Base-by-base conservation (phyloP, 176 grass and related monocot genomes). In the Guadua angustifolia region DNA sequence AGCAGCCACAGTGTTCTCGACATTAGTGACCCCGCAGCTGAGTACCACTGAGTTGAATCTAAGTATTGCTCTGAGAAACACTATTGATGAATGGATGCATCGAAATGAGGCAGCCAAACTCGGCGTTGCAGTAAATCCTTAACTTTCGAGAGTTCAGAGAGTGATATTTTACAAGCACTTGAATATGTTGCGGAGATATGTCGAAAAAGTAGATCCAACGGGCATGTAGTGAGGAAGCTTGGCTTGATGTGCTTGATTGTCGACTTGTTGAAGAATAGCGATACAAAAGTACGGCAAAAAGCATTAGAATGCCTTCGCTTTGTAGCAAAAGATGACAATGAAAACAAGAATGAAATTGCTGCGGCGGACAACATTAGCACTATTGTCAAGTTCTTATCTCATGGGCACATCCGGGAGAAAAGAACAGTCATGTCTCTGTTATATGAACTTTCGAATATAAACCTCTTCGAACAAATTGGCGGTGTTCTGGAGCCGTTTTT, bases 371-470 rank as follows among this genome's bases (percentile, higher is more conserved):
- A 94, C 25, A 93, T 98, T 76, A 89, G 91, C 21, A 98, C 90
- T 47, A 93, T 95, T 81, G 95, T 98, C n/a, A 98, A 98, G 75
- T 95, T 98, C 77, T 81, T 98, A 86, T 92, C 89, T 38, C 87
- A 91, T 86, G 92, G 82, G 35, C 89, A 91, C 38, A 73, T 74
- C 56, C 86, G 87, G 69, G 93, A 98, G 67, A 95, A 88, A 74
- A n/a, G 93, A 98, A 86, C 85, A 85, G 39, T 92, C 95, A 91
- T 91, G 24, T 98, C 84, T 57, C 82, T 98, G 24, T 88, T 98
- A 53, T 93, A 92, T 80, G 91, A 95, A 82, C 95, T 98, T 88
- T 90, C 95, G 89, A 95, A 88, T 75, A 79, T 84, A 84, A 75
- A 68, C 79, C 62, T 79, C 87, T 98, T 66, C 92, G 95, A 93